Percentiles rank a stretch among this genome's conserved stretches.
phyloP scores from a whole-genome alignment of 2,329 filamentous ascomycete species.

The Pseudocercospora fuligena region DNA sequence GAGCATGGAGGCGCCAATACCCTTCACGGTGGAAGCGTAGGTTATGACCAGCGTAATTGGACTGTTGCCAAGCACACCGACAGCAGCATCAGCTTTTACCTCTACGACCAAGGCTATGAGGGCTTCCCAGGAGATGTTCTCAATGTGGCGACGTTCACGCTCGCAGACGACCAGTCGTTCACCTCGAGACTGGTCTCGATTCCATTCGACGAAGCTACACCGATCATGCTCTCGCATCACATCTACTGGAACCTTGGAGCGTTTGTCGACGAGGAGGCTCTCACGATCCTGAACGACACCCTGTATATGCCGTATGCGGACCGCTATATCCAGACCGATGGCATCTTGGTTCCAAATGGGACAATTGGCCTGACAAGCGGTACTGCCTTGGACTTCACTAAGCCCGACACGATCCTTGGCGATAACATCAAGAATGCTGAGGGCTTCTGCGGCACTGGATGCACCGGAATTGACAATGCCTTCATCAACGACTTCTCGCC shows the following conservation, averaged over 20 bases:
- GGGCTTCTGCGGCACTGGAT: conserved; percentile 71
- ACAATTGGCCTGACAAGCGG: conserved; percentile 50
- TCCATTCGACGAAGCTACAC: conserved; percentile 74
- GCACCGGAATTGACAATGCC: conserved; percentile 78
- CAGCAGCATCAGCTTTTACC: conserved; percentile 73
- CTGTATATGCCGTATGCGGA: conserved; percentile 70
- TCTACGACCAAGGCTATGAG: conserved; percentile 73
- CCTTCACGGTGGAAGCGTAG: conserved; percentile 55
- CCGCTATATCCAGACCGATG: conserved; percentile 36
- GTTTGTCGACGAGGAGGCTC: conserved; percentile 73
- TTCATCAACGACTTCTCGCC: conserved; percentile 36
- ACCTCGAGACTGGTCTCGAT: conserved; percentile 74
- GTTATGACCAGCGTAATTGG: conserved; percentile 73
- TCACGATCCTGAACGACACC: conserved; percentile 70
- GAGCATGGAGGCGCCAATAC: conserved; percentile 58
- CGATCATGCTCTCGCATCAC: conserved; percentile 79
- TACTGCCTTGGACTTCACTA: conserved; percentile 37
- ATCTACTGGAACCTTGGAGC: conserved; percentile 85
- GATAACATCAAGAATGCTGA: conserved; percentile 33
- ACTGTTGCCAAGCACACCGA: conserved; percentile 71
- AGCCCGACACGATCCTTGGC: conserved; percentile 32
- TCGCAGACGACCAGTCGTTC: conserved; percentile 68
- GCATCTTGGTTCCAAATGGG: conserved; percentile 40
- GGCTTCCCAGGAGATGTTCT: conserved; percentile 81
- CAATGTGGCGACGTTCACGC: conserved; percentile 74